phyloP scores from a whole-genome alignment of 805 yeast species.

The Wickerhamiella shivajii region DNA sequence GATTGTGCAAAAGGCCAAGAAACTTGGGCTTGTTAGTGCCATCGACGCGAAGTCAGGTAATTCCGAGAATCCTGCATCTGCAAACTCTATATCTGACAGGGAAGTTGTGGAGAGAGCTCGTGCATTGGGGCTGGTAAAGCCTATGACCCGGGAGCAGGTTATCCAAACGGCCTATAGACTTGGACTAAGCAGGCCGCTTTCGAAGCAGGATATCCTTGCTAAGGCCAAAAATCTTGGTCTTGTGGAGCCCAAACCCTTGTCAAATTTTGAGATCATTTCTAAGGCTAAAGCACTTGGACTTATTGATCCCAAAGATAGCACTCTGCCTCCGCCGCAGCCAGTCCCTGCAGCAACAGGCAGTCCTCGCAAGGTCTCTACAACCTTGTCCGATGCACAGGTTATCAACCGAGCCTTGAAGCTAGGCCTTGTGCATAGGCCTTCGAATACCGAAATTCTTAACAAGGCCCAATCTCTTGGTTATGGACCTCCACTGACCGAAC shows the following conservation, averaged over 20 bases:
- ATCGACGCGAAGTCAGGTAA: constrained; percentile 1
- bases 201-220: constrained; percentile 4
- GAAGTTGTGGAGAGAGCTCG: constrained; percentile 4
- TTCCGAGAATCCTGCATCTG: neutral
- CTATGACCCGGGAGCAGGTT: constrained; percentile 3
- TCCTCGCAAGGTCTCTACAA: too few relatives aligned
- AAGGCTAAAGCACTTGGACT: constrained; percentile 10
- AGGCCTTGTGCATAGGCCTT: neutral
- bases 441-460: constrained; percentile 5
- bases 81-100: constrained; percentile 1
- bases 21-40: constrained; percentile 11
- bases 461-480: constrained; percentile 16
- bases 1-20: constrained; percentile 15
- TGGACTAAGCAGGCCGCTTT: constrained; percentile 29
- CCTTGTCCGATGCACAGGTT: constrained; percentile 8
- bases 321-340: neutral
- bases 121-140: constrained; percentile 1
- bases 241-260: neutral
- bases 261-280: constrained; percentile 7
- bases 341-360: neutral
- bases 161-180: constrained; percentile 2
- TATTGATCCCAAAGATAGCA: too few relatives aligned
- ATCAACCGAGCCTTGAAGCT: constrained; percentile 6
- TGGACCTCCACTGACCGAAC: constrained; percentile 9
- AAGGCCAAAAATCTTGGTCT: constrained; percentile 10